These are phyloP conservation scores for Globisporangium nodosum DNA, from an alignment of 352 stramenopile species.

Conservation along the genomic window DNA sequence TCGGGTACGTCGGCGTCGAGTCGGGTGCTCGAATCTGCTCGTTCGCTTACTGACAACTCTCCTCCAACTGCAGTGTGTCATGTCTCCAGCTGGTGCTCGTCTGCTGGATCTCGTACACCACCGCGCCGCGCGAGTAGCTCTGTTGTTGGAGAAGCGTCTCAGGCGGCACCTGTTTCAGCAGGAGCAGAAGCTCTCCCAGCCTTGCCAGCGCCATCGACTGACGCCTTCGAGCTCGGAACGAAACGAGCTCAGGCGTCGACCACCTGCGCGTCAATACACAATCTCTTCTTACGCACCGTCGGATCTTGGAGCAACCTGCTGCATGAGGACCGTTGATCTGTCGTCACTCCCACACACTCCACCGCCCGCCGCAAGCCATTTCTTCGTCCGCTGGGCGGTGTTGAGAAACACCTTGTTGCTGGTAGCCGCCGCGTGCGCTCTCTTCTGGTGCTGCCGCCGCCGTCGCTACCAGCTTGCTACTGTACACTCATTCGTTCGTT, in stretches of 20 bases:
- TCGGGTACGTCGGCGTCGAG: constrained; percentile 41
- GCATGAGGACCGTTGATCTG: neutral
- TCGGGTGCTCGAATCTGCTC: neutral
- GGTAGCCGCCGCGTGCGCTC: constrained; percentile 13
- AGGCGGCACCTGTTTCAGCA: neutral
- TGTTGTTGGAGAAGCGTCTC: neutral
- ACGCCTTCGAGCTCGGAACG: neutral
- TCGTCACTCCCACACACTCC: neutral
- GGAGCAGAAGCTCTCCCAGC: constrained; percentile 1
- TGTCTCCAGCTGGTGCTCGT: constrained; percentile 79
- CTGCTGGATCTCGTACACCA: constrained; percentile 85
- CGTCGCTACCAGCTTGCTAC: constrained; percentile 5
- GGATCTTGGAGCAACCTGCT: too few relatives aligned
- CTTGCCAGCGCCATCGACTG: neutral
- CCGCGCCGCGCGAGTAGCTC: constrained; percentile 47
- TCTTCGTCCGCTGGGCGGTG: constrained; percentile 58
- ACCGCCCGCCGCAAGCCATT: neutral
- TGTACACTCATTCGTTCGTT: constrained; percentile 2
- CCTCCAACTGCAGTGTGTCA: constrained; percentile 36
- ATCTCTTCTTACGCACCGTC: neutral
- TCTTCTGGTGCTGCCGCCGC: constrained; percentile 9
- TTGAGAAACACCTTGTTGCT: constrained; percentile 84
- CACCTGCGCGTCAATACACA: neutral
- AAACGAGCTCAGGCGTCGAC: neutral
- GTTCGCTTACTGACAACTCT: neutral